Conservation (phyloP, 495 filamentous ascomycete genomes). For the Hypoxylon perforatum region DNA sequence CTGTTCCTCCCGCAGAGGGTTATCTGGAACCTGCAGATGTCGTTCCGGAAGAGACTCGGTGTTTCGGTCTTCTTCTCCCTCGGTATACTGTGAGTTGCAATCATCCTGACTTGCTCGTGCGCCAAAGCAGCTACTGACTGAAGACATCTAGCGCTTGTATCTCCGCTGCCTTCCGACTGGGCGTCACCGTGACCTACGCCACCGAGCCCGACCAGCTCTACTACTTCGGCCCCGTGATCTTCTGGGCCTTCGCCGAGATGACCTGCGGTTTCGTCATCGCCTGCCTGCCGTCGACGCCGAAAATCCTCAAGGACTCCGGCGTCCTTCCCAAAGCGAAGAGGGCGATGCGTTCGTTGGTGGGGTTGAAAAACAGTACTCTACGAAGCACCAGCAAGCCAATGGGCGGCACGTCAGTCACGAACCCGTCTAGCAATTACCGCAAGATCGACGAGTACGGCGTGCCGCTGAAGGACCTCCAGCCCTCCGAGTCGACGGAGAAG, state of each 20-base stretch:
- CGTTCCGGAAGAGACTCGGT: constrained; percentile 44
- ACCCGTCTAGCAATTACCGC: constrained; percentile 26
- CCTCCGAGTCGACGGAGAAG: constrained; percentile 30
- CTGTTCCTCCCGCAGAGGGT: constrained; percentile 50
- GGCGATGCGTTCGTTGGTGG: constrained; percentile 21
- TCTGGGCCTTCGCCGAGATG: constrained; percentile 49
- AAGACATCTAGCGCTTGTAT: constrained; percentile 41
- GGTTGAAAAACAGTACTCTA: constrained; percentile 27
- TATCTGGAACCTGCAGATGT: constrained; percentile 51
- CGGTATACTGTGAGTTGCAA: constrained; percentile 50
- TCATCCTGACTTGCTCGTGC: neutral
- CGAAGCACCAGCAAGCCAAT: constrained; percentile 17
- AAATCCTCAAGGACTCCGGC: constrained; percentile 42
- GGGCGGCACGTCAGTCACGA: neutral
- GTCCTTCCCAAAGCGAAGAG: constrained; percentile 30
- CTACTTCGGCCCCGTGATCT: constrained; percentile 37
- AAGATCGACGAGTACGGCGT: constrained; percentile 35
- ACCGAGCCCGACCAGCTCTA: constrained; percentile 33
- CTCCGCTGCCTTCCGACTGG: constrained; percentile 42
- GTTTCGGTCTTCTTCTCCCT: constrained; percentile 52
- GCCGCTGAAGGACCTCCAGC: constrained; percentile 25
- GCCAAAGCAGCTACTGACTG: constrained; percentile 2
- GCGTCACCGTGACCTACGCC: constrained; percentile 37
- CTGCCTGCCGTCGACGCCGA: constrained; percentile 45
- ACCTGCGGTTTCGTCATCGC: constrained; percentile 47